These are phyloP conservation scores for Thelonectria rubi DNA, from an alignment of 2,329 filamentous ascomycete genomes.

Conservation along the genomic window DNA sequence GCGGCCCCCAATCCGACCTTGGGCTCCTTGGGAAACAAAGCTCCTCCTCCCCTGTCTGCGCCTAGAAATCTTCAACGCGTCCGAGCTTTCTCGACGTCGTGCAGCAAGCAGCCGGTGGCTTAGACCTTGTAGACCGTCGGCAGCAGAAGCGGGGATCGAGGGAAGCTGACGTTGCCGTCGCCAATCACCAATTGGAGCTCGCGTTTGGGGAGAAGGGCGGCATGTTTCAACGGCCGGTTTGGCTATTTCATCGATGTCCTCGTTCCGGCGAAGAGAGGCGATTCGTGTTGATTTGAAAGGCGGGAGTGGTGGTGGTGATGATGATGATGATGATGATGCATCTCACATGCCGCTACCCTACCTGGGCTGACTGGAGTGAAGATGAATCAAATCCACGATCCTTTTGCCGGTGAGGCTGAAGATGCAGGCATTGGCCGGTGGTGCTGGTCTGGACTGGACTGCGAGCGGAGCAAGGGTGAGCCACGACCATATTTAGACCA, in stretches of 20 bases:
- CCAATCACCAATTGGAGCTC: neutral
- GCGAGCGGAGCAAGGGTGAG: neutral
- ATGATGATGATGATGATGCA: neutral
- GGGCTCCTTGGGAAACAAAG: too few species aligned
- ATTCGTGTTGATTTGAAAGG: too few species aligned
- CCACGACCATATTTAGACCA: slow-evolving; percentile 3
- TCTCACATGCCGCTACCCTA: neutral
- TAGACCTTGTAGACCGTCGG: slow-evolving; percentile 2
- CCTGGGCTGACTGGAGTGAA: too few species aligned
- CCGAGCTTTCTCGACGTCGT: neutral
- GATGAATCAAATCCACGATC: neutral
- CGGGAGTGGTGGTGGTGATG: too few species aligned
- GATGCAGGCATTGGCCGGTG: too few species aligned
- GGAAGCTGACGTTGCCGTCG: neutral
- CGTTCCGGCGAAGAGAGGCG: neutral
- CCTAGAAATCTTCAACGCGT: neutral
- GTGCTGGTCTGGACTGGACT: slow-evolving; percentile 4
- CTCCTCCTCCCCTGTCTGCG: neutral
- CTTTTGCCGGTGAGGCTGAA: slow-evolving; percentile 9
- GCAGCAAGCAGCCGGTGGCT: neutral
- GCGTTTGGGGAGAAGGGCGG: too few species aligned
- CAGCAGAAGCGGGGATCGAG: neutral
- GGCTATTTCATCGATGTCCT: too few species aligned
- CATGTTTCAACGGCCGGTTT: too few species aligned
- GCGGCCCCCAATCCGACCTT: slow-evolving; percentile 6